A percentile compares a stretch with the other conserved stretches of the same genome.
These are phyloP conservation scores for Dactylellina leptospora DNA, from an alignment of 2,329 filamentous ascomycete genomes.

Conservation along the genomic window DNA sequence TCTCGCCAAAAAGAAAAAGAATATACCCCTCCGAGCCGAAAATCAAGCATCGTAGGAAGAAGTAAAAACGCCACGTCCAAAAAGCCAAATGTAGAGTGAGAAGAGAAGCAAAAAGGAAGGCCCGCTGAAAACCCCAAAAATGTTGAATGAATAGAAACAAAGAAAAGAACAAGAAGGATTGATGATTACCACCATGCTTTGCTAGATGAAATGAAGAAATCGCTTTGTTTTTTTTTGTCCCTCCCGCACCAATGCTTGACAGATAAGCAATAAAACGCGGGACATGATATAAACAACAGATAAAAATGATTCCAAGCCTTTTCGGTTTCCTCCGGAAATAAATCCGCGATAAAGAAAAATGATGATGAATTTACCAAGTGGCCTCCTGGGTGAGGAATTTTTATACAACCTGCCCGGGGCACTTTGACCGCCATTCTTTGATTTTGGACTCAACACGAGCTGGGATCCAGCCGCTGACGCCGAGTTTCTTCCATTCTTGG, in stretches of 20 bases:
- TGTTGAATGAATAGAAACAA: too few relatives aligned
- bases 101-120: slow-evolving; percentile 9
- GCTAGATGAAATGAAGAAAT: slow-evolving; percentile 22
- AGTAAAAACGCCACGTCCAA: slow-evolving; percentile 32
- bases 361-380: not conserved
- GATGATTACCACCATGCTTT: too few relatives aligned
- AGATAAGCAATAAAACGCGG: too few relatives aligned
- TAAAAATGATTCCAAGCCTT: too few relatives aligned
- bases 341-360: too few relatives aligned
- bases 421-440: slow-evolving; percentile 37
- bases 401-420: slow-evolving; percentile 23
- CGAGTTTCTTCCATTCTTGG: slow-evolving; percentile 41
- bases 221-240: too few relatives aligned
- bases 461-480: slow-evolving; percentile 48
- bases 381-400: not conserved
- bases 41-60: slow-evolving; percentile 6
- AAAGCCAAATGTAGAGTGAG: slow-evolving; percentile 14
- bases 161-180: too few relatives aligned
- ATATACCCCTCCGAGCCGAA: not conserved
- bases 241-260: too few relatives aligned
- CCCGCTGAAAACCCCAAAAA: too few relatives aligned
- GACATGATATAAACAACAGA: too few relatives aligned
- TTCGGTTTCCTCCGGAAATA: too few relatives aligned
- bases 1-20: not conserved
- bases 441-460: slow-evolving; percentile 32